A percentile compares a stretch with the other conserved stretches of the same genome.
phyloP scores from a whole-genome alignment of 257 asterid genomes.

The Salvia miltiorrhiza region DNA sequence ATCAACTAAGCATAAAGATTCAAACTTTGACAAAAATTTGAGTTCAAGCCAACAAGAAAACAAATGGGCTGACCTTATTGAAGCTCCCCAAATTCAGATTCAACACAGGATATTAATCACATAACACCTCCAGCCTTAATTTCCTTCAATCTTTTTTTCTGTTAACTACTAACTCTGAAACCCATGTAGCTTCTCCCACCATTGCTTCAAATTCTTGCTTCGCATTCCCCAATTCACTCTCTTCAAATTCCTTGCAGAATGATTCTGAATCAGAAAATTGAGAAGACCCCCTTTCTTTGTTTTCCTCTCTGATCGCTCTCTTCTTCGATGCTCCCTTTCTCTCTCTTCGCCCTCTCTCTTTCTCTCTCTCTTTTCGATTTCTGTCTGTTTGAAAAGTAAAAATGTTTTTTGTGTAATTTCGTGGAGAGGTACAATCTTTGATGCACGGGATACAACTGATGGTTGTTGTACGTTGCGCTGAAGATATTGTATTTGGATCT shows the following conservation, averaged over 20 bases:
- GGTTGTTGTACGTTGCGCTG: conserved; percentile 23
- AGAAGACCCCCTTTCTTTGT: conserved; percentile 42
- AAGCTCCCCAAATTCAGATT: conserved; percentile 41
- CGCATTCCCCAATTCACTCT: conserved; percentile 36
- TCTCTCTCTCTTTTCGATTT: conserved; percentile 30
- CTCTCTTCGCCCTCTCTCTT: conserved; percentile 36
- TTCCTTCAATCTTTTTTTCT: conserved; percentile 17
- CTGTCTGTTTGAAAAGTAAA: conserved; percentile 34
- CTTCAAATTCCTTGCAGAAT: conserved; percentile 12
- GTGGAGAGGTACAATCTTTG: conserved; percentile 23
- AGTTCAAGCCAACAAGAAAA: conserved; percentile 24
- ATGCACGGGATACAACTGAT: conserved; percentile 21
- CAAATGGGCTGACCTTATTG: conserved; percentile 49
- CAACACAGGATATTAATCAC: conserved; percentile 28
- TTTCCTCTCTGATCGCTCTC: conserved; percentile 45
- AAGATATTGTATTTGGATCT: conserved; percentile 20
- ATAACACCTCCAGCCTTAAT: conserved; percentile 29
- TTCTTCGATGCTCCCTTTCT: conserved; percentile 38
- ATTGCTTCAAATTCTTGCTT: conserved; percentile 42
- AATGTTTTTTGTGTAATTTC: conserved; percentile 26
- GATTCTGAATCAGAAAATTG: conserved; percentile 39
- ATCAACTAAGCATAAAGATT: conserved; percentile 33
- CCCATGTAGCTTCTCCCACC: conserved; percentile 35
- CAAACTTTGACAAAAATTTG: conserved; percentile 31
- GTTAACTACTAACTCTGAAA: conserved; percentile 32